phyloP scores from a whole-genome alignment of 139 green algal species.

The Gonium pectorale region DNA sequence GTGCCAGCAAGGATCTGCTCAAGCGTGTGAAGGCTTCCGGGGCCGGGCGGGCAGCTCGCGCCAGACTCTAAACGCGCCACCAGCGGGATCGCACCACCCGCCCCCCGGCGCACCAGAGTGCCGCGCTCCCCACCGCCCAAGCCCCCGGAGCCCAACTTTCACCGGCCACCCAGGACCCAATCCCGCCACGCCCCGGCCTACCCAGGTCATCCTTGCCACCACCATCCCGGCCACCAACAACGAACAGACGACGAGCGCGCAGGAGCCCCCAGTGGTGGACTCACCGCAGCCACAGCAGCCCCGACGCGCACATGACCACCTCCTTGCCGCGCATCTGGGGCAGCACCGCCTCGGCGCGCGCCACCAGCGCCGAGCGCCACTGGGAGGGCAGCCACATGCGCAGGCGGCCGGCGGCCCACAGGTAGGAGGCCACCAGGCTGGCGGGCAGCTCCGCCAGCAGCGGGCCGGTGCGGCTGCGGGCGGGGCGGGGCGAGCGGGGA shows the following conservation, averaged over 20 bases:
- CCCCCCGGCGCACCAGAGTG: neutral
- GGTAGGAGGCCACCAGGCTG: constrained; percentile 16
- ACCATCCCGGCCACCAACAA: too few relatives aligned
- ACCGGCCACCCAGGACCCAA: neutral
- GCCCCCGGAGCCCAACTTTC: neutral
- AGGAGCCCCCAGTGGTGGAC: too few relatives aligned
- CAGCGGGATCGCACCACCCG: neutral
- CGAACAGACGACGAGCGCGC: too few relatives aligned
- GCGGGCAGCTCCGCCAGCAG: neutral
- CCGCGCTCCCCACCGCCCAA: neutral
- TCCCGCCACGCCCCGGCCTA: neutral
- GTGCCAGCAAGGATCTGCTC: too few relatives aligned
- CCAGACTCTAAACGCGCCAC: too few relatives aligned
- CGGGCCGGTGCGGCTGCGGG: neutral
- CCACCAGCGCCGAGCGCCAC: neutral
- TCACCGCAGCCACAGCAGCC: constrained; percentile 30
- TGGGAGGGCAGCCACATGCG: neutral
- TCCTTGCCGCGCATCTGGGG: constrained; percentile 8
- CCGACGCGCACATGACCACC: constrained; percentile 10
- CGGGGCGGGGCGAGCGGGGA: too few relatives aligned
- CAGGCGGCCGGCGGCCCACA: constrained; percentile 31
- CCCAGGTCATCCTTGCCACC: neutral
- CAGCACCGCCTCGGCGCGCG: neutral
- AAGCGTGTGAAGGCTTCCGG: too few relatives aligned
- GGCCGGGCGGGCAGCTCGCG: too few relatives aligned